Conservation (phyloP, 352 stramenopile species). For the Globisporangium splendens region DNA sequence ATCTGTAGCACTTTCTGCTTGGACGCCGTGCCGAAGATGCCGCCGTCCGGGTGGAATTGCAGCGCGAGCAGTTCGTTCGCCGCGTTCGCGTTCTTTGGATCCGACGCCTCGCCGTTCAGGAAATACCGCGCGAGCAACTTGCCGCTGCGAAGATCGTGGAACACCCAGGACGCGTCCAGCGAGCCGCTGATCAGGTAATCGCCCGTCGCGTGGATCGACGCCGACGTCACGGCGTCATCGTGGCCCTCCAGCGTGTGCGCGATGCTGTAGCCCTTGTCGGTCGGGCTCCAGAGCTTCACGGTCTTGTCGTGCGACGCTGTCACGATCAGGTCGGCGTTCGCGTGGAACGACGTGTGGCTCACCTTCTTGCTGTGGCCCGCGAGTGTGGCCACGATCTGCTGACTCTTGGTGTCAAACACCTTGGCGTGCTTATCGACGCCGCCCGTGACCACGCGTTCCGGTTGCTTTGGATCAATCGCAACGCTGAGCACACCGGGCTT, state of each 20-base stretch:
- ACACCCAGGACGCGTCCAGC: constrained; percentile 78
- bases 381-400: constrained; percentile 77
- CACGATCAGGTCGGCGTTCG: constrained; percentile 60
- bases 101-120: constrained; percentile 38
- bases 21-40: constrained; percentile 83
- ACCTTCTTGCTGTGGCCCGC: constrained; percentile 84
- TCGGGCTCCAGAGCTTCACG: constrained; percentile 70
- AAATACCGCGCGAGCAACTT: constrained; percentile 44
- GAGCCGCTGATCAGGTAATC: constrained; percentile 77
- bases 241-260: constrained; percentile 63
- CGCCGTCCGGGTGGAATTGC: constrained; percentile 93
- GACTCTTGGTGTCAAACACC: constrained; percentile 69
- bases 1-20: constrained; percentile 82
- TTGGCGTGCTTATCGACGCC: constrained; percentile 83
- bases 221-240: constrained; percentile 49
- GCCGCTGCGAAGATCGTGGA: constrained; percentile 75
- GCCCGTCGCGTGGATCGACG: constrained; percentile 81
- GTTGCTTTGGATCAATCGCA: constrained; percentile 51
- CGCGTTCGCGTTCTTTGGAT: constrained; percentile 20
- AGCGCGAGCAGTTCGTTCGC: constrained; percentile 38
- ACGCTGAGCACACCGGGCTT: constrained; percentile 64
- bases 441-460: constrained; percentile 54
- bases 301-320: constrained; percentile 78
- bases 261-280: constrained; percentile 37
- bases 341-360: constrained; percentile 75